A percentile compares a stretch with the other conserved stretches of the same genome.
These are phyloP conservation scores for Chiua virens DNA, from an alignment of 768 basidiomycete genomes.

Conservation along the genomic window DNA sequence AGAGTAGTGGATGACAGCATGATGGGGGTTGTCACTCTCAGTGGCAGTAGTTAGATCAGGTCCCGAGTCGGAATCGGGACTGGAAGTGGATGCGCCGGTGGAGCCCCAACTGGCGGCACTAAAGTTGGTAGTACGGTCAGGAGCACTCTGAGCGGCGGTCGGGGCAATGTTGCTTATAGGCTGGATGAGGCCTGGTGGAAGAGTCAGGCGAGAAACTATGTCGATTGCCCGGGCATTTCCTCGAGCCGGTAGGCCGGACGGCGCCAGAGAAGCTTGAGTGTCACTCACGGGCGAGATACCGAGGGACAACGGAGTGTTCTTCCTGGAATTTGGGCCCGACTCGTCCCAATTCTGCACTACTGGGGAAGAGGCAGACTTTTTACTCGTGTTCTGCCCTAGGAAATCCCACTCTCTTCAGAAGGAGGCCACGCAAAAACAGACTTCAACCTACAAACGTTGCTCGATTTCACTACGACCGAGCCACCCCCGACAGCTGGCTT, in stretches of 20 bases:
- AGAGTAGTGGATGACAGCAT: constrained; percentile 20
- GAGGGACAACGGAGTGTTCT: constrained; percentile 13
- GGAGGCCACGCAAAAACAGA: not conserved
- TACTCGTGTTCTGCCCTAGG: constrained; percentile 17
- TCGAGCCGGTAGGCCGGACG: constrained; percentile 10
- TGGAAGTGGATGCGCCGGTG: constrained; percentile 20
- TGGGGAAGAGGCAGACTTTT: not conserved
- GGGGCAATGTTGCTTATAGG: not conserved
- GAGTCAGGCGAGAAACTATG: constrained; percentile 7
- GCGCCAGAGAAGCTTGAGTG: constrained; percentile 4
- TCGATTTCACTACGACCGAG: constrained; percentile 23
- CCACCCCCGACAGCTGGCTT: constrained; percentile 31
- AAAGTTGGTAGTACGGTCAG: constrained; percentile 7
- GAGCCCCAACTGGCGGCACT: constrained; percentile 26
- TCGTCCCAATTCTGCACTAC: constrained; percentile 23
- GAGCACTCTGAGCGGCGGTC: not conserved
- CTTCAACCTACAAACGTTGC: constrained; percentile 29
- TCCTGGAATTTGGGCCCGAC: constrained; percentile 12
- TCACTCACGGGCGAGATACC: not conserved
- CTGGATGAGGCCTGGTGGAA: constrained; percentile 12
- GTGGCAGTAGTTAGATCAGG: constrained; percentile 23
- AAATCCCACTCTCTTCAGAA: not conserved
- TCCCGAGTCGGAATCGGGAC: constrained; percentile 28
- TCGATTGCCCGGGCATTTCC: constrained; percentile 11
- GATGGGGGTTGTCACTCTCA: constrained; percentile 26